A percentile compares a stretch with the other conserved stretches of the same genome.
Conservation (phyloP, 495 filamentous ascomycete genomes). For the Xylaria cubensis region DNA sequence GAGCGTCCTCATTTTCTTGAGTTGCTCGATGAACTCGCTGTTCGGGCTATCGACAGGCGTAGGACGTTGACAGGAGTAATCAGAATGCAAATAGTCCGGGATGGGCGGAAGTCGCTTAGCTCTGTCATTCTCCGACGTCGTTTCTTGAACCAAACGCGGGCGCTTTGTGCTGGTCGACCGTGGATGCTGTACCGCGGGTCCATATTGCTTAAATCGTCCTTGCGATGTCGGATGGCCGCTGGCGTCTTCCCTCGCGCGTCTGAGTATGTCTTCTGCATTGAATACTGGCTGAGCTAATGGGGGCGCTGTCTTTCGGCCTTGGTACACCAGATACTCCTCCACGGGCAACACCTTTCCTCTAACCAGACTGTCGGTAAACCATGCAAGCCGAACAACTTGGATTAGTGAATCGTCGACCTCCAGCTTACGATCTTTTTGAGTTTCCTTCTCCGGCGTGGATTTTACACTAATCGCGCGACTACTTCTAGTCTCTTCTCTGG, state of each 20-base stretch:
- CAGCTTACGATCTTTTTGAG: slow-evolving; percentile 16
- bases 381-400: slow-evolving; percentile 75
- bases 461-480: background rate
- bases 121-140: slow-evolving; percentile 75
- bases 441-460: background rate
- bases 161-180: slow-evolving; percentile 42
- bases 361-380: slow-evolving; percentile 71
- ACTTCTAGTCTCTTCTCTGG: background rate
- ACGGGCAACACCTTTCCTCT: slow-evolving; percentile 61
- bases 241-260: slow-evolving; percentile 39
- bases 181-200: slow-evolving; percentile 24
- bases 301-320: slow-evolving; percentile 52
- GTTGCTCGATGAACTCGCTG: slow-evolving; percentile 72
- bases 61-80: slow-evolving; percentile 83
- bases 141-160: slow-evolving; percentile 62
- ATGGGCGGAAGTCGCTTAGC: slow-evolving; percentile 55
- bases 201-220: slow-evolving; percentile 19
- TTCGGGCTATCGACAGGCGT: slow-evolving; percentile 77
- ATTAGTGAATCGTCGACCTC: slow-evolving; percentile 48
- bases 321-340: slow-evolving; percentile 70
- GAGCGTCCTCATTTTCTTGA: slow-evolving; percentile 75
- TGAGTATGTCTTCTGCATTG: slow-evolving; percentile 38
- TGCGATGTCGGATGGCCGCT: slow-evolving; percentile 18
- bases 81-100: slow-evolving; percentile 74
- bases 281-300: background rate